A percentile compares a stretch with the other conserved stretches of the same genome.
phyloP scores from a whole-genome alignment of 306 rosid genomes.

The Herpetospermum pedunculosum region DNA sequence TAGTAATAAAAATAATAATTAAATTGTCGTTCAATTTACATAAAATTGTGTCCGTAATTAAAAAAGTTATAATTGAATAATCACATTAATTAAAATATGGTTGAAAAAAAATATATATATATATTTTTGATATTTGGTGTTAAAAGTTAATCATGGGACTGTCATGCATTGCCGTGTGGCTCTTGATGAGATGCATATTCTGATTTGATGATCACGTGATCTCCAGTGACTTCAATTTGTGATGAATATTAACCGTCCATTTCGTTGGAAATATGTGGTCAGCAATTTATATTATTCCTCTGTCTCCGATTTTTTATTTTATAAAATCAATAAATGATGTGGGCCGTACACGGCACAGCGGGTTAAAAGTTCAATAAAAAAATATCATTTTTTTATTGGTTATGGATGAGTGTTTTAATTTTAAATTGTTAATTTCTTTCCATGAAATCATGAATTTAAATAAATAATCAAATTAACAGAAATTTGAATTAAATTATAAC shows the following conservation, averaged over 20 bases:
- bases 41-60: too few relatives aligned
- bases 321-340: not conserved
- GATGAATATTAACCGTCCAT: not conserved
- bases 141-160: too few relatives aligned
- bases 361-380: not conserved
- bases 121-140: too few relatives aligned
- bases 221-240: not conserved
- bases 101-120: too few relatives aligned
- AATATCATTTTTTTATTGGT: not conserved
- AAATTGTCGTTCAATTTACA: too few relatives aligned
- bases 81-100: too few relatives aligned
- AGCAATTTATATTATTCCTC: not conserved
- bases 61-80: too few relatives aligned
- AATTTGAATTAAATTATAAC: not conserved
- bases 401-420: not conserved
- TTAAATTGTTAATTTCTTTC: not conserved
- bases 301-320: not conserved
- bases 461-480: not conserved
- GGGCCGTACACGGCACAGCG: constrained; percentile 3
- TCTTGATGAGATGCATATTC: not conserved
- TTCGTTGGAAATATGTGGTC: not conserved
- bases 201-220: not conserved
- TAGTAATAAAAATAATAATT: too few relatives aligned
- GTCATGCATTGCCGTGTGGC: not conserved
- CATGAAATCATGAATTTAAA: not conserved